A percentile compares a stretch with the other conserved stretches of the same genome.
Conservation (phyloP, 2,329 filamentous ascomycete species). For the Metarhizium guizhouense region DNA sequence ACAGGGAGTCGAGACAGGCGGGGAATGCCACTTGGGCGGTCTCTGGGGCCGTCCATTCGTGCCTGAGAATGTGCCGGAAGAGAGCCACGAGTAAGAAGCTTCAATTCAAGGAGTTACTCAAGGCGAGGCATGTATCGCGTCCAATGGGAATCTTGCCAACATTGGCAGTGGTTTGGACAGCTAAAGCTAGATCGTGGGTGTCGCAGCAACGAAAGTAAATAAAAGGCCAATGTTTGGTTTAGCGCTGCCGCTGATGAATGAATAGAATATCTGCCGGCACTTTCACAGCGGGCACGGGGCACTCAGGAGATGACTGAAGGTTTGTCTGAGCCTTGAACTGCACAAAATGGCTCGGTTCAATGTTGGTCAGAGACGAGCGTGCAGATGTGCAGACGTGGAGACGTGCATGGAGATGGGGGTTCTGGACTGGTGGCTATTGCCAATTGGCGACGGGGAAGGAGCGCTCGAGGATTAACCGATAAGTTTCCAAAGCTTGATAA, state of each 20-base stretch:
- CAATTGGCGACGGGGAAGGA: too few species aligned
- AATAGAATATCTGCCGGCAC: too few species aligned
- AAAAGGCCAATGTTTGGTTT: background rate
- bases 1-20: constrained; percentile 30
- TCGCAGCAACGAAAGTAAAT: background rate
- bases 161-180: background rate
- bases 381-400: background rate
- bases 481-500: too few species aligned
- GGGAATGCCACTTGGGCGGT: constrained; percentile 29
- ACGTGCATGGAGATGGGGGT: too few species aligned
- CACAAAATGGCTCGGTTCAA: too few species aligned
- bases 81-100: background rate
- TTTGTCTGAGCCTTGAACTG: too few species aligned
- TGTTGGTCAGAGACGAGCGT: too few species aligned
- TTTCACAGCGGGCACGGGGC: too few species aligned
- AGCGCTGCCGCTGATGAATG: too few species aligned
- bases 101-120: background rate
- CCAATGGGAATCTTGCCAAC: background rate
- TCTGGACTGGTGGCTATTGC: too few species aligned
- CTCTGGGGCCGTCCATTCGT: constrained; percentile 22
- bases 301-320: too few species aligned
- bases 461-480: too few species aligned
- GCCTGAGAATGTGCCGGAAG: background rate
- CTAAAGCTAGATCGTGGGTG: background rate
- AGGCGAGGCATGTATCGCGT: background rate